Evolutionary conservation across 2,329 filamentous ascomycete genomes (phyloP).

Genomic region (Hansfordia pulvinata): DNA sequence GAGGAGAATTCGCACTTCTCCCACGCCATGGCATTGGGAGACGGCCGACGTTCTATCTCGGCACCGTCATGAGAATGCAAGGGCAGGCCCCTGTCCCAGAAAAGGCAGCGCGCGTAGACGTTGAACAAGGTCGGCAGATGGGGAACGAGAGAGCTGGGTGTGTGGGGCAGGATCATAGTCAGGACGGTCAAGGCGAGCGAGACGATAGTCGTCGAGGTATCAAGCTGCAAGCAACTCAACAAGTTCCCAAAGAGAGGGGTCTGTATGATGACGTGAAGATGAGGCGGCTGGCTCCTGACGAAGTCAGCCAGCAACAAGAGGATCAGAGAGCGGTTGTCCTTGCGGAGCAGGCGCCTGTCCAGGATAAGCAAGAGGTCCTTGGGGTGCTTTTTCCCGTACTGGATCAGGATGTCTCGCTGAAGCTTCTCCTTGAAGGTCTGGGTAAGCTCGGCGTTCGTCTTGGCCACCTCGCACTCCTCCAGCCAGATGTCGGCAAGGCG

Average conservation of each 20-base stretch:
- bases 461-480: slow-evolving; percentile 23
- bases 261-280: slow-evolving; percentile 59
- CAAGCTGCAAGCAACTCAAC: slow-evolving; percentile 59
- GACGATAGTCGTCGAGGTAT: slow-evolving; percentile 66
- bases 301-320: slow-evolving; percentile 59
- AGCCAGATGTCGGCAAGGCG: slow-evolving; percentile 45
- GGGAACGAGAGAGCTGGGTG: slow-evolving; percentile 56
- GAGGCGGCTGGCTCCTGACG: slow-evolving; percentile 63
- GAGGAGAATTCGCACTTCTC: slow-evolving; percentile 47
- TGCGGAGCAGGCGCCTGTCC: slow-evolving; percentile 52
- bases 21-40: slow-evolving; percentile 35
- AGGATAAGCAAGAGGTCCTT: slow-evolving; percentile 55
- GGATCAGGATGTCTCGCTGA: slow-evolving; percentile 36
- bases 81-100: slow-evolving; percentile 52
- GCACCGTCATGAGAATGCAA: no score
- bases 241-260: slow-evolving; percentile 61
- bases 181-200: slow-evolving; percentile 61
- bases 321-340: slow-evolving; percentile 47
- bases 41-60: no score
- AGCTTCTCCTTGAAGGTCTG: slow-evolving; percentile 34
- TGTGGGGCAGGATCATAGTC: slow-evolving; percentile 73
- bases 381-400: slow-evolving; percentile 55
- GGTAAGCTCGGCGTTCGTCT: slow-evolving; percentile 20
- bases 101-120: slow-evolving; percentile 66
- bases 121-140: slow-evolving; percentile 65